phyloP scores from a whole-genome alignment of 495 filamentous ascomycete genomes.

The Polyplosphaeria fusca region DNA sequence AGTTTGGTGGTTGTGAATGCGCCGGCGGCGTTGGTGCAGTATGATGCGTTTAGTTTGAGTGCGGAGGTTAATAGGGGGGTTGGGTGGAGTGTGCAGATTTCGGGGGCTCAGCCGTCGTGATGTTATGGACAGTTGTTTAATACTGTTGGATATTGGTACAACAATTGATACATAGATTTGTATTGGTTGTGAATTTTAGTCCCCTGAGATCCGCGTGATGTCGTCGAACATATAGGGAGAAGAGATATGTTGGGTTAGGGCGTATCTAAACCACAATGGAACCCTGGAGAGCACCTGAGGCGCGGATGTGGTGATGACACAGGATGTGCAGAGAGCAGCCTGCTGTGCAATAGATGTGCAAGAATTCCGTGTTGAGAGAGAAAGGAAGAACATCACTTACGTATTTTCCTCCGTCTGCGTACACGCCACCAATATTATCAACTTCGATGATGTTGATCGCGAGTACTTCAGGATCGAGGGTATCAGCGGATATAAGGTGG shows the following conservation, averaged over 20 bases:
- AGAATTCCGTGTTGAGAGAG: background rate
- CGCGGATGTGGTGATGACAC: too few relatives aligned
- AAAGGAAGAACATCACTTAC: background rate
- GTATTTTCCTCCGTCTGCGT: conserved; percentile 5
- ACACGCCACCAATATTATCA: background rate
- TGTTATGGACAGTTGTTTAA: background rate
- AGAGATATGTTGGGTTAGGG: too few relatives aligned
- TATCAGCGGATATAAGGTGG: conserved; percentile 39
- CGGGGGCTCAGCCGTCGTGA: conserved; percentile 35
- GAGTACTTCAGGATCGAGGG: conserved; percentile 40
- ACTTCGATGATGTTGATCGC: conserved; percentile 40
- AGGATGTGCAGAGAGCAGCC: too few relatives aligned
- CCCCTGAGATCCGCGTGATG: too few relatives aligned
- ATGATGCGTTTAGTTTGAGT: conserved; percentile 46
- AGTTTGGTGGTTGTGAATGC: conserved; percentile 48
- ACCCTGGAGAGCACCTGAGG: too few relatives aligned
- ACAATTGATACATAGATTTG: too few relatives aligned
- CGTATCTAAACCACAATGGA: too few relatives aligned
- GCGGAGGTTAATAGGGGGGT: conserved; percentile 43
- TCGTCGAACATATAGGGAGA: too few relatives aligned
- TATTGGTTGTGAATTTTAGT: too few relatives aligned
- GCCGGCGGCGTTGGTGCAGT: conserved; percentile 39
- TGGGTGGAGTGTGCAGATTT: conserved; percentile 42
- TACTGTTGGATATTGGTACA: too few relatives aligned
- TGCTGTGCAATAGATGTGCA: too few relatives aligned